Conservation (phyloP, 1,284 basidiomycete species). For the Papiliotrema nemorosa region DNA sequence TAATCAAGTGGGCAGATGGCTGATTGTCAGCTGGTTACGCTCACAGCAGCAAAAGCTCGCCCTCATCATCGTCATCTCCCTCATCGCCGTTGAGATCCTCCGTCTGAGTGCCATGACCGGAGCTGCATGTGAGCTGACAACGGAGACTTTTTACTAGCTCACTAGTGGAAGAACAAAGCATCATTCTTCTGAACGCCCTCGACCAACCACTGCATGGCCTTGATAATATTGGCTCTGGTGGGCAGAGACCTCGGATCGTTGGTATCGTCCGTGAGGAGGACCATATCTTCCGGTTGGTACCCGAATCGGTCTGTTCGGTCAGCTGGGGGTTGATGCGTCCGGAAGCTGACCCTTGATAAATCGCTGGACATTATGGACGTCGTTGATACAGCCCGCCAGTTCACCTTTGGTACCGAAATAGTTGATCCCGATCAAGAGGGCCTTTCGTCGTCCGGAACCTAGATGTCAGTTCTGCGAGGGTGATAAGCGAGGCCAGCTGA, state of each 20-base stretch:
- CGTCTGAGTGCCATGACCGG: constrained; percentile 78
- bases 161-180: constrained; percentile 80
- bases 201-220: constrained; percentile 86
- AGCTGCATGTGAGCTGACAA: constrained; percentile 21
- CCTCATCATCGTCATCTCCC: constrained; percentile 44
- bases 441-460: constrained; percentile 68
- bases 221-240: constrained; percentile 77
- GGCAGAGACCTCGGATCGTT: constrained; percentile 63
- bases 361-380: constrained; percentile 68
- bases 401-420: constrained; percentile 35
- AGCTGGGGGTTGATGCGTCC: neutral
- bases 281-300: constrained; percentile 77
- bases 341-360: constrained; percentile 62
- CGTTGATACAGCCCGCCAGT: constrained; percentile 76
- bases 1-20: constrained; percentile 85
- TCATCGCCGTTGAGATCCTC: constrained; percentile 60
- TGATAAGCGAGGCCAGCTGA: constrained; percentile 6
- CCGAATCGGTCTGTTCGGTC: constrained; percentile 53
- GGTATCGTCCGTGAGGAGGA: constrained; percentile 78
- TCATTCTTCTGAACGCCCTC: constrained; percentile 73
- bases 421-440: constrained; percentile 55
- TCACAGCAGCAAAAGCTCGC: neutral
- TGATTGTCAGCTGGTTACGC: neutral
- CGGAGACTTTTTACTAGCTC: constrained; percentile 5
- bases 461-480: neutral